phyloP scores from a whole-genome alignment of 495 filamentous ascomycete genomes.

The Aspergillus homomorphus region DNA sequence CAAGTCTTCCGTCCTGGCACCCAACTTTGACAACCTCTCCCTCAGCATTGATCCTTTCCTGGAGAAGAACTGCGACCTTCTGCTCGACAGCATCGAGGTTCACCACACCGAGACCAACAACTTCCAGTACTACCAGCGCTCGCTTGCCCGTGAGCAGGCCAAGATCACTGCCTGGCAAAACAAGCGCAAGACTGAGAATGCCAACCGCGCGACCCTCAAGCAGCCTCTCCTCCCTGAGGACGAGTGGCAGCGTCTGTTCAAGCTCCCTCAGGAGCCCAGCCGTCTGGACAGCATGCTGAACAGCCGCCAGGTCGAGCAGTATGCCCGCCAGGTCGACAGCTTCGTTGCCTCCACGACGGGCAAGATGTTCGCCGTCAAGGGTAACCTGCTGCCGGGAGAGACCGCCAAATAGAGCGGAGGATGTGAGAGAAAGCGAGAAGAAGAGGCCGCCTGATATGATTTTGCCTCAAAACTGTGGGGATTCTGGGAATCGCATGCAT shows the following conservation, averaged over 20 bases:
- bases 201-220: slow-evolving; percentile 76
- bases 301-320: slow-evolving; percentile 94
- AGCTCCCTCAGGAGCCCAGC: slow-evolving; percentile 90
- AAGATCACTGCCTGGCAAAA: slow-evolving; percentile 95
- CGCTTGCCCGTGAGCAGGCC: slow-evolving; percentile 88
- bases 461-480: slow-evolving; percentile 26
- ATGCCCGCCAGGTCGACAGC: slow-evolving; percentile 94
- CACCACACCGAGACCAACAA: slow-evolving; percentile 99
- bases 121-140: slow-evolving; percentile 96
- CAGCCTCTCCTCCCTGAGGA: slow-evolving; percentile 88
- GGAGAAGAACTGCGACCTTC: slow-evolving; percentile 95
- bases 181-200: slow-evolving; percentile 95
- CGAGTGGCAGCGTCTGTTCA: slow-evolving; percentile 97
- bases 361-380: slow-evolving; percentile 98
- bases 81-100: slow-evolving; percentile 92
- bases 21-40: slow-evolving; percentile 84
- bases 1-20: slow-evolving; percentile 62
- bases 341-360: slow-evolving; percentile 85
- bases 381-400: slow-evolving; percentile 54
- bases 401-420: slow-evolving; percentile 32
- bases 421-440: slow-evolving; percentile 1
- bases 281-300: slow-evolving; percentile 90
- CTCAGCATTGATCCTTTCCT: slow-evolving; percentile 95
- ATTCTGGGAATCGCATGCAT: slow-evolving; percentile 45
- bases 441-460: slow-evolving; percentile 15